Conservation (phyloP, 2,329 filamentous ascomycete genomes). For the Malbranchea zuffiana region DNA sequence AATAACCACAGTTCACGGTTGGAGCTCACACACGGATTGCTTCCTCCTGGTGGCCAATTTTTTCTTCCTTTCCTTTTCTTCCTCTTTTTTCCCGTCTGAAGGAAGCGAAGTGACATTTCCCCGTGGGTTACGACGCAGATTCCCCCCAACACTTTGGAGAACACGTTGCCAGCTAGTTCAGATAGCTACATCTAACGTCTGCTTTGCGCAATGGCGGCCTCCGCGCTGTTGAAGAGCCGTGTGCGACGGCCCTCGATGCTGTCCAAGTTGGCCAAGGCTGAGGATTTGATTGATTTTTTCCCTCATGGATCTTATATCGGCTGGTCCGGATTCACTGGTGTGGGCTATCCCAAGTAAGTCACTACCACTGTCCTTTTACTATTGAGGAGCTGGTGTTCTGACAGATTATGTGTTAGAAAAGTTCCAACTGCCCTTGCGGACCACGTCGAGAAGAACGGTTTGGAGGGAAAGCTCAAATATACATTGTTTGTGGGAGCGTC, state of each 20-base stretch:
- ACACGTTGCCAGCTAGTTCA: too few species aligned
- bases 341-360: constrained; percentile 73
- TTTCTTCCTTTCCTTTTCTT: not conserved
- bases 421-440: constrained; percentile 75
- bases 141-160: too few species aligned
- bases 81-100: not conserved
- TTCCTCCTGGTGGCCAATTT: not conserved
- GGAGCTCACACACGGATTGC: too few species aligned
- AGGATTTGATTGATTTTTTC: constrained; percentile 71
- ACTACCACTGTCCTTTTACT: not conserved
- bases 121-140: too few species aligned
- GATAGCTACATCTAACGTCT: too few species aligned
- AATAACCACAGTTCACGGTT: too few species aligned
- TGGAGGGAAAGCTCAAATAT: constrained; percentile 77
- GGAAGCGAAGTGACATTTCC: too few species aligned
- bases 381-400: not conserved
- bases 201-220: constrained; percentile 37
- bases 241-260: constrained; percentile 66
- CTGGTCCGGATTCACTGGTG: constrained; percentile 85
- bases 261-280: constrained; percentile 65
- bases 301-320: constrained; percentile 78
- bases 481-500: constrained; percentile 83
- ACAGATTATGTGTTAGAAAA: constrained; percentile 44
- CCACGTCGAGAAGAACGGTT: constrained; percentile 74
- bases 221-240: constrained; percentile 64